Base-by-base conservation (phyloP, 768 basidiomycete species). In the Hygrophorus russula region DNA sequence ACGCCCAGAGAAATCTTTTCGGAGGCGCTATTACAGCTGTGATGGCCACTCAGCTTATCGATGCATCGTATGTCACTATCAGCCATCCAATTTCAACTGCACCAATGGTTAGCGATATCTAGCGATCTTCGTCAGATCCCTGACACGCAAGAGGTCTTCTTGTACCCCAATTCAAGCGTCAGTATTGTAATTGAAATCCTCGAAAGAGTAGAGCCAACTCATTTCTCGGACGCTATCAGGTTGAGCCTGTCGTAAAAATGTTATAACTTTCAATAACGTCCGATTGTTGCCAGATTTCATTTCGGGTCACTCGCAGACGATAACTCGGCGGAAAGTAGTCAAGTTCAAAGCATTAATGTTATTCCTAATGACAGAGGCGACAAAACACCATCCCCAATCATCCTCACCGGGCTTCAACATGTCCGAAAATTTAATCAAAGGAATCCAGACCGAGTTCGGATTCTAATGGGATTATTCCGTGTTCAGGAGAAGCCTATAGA, bases 71-170 rank as follows among this genome's bases (percentile, higher is more conserved):
- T 48, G 88, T 20, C 30, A 43, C 41, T 38, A 4, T 33, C 39
- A 27, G 17, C 20, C 30, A 15, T 19, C 36, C 3, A 11, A 4
- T 24, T 24, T 24, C 43, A 32, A 35, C 19, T 28, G n/a, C 35
- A 29, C 44, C 42, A 41, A 39, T 33, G 30, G 36, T 15, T 42
- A 43, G 42, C 38, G 8, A 39, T 36, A 49, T 42, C 19, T 46
- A 76, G 73, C 19, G 60, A 69, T 49, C 37, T 71, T 10, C 88
- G 94, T 42, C 87, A 97, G 62, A 69, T 99, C 10, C 93, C 96
- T 11, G 85, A 98, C 57, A 90, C 78, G 3, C 94, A 99, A 60
- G 96, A 98, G 57, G 94, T 96, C 33, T 84, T 90, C 62, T 58
- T 96, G 44, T 81, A 80, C 43, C 73, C 74, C 5, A 61, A 76